These are phyloP conservation scores for Pisolithus marmoratus DNA, from an alignment of 768 basidiomycete species.

Conservation along the genomic window DNA sequence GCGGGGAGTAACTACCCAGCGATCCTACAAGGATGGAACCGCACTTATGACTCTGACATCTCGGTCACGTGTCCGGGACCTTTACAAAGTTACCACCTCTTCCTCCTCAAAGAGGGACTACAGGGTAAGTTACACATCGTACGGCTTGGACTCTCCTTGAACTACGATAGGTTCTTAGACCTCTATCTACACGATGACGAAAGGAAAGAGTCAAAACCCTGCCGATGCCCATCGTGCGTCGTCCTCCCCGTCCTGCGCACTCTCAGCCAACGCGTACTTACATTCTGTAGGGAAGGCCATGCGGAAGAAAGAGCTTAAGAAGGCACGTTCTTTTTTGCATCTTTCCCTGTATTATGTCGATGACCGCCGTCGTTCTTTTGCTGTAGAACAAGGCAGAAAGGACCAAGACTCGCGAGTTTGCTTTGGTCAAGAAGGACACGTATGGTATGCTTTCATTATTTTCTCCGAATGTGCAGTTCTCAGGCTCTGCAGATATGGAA, in stretches of 20 bases:
- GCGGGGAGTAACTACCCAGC: conserved; percentile 32
- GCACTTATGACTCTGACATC: background rate
- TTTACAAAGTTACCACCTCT: background rate
- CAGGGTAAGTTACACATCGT: too few species aligned
- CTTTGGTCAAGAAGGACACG: conserved; percentile 94
- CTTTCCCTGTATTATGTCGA: background rate
- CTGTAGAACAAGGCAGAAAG: conserved; percentile 85
- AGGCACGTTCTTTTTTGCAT: conserved; percentile 40
- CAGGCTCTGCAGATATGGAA: conserved; percentile 59
- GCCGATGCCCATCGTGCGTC: conserved; percentile 87
- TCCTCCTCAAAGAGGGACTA: too few species aligned
- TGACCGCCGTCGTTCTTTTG: conserved; percentile 9
- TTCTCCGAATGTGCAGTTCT: conserved; percentile 2
- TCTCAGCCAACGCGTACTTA: background rate
- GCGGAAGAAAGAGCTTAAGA: conserved; percentile 93
- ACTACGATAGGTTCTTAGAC: too few species aligned
- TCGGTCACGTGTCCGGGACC: background rate
- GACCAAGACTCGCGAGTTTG: conserved; percentile 76
- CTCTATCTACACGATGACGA: conserved; percentile 52
- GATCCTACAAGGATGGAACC: background rate
- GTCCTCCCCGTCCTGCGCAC: background rate
- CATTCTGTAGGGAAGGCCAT: conserved; percentile 71
- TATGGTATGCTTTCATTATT: conserved; percentile 42
- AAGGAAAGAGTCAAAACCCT: conserved; percentile 83
- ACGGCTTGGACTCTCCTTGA: too few species aligned